Percentiles rank a stretch among this genome's conserved stretches.
These are phyloP conservation scores for Paraphoma sp. DNA, from an alignment of 2,329 filamentous ascomycete genomes.

Conservation along the genomic window DNA sequence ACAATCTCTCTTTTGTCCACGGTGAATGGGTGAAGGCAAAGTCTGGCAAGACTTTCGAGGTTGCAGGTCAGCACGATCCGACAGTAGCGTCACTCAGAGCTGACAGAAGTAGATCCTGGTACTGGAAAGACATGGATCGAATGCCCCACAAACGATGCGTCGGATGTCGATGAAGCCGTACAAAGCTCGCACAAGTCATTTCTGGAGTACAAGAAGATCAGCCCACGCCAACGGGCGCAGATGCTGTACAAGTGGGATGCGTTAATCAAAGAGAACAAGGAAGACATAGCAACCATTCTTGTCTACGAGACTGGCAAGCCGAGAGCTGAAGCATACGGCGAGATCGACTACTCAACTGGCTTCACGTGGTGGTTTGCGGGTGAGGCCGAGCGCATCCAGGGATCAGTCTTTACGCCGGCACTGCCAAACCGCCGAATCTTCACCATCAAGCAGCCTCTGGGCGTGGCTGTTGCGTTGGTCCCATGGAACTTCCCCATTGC, in stretches of 20 bases:
- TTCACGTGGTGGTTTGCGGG: conserved; percentile 66
- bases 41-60: conserved; percentile 64
- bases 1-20: conserved; percentile 60
- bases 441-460: conserved; percentile 77
- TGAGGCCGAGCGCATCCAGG: conserved; percentile 68
- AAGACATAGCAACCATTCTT: conserved; percentile 68
- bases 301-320: conserved; percentile 66
- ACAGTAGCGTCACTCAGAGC: neutral
- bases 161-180: conserved; percentile 68
- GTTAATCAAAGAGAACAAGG: conserved; percentile 66
- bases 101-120: conserved; percentile 55
- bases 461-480: conserved; percentile 71
- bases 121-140: conserved; percentile 58
- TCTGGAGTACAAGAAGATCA: conserved; percentile 64
- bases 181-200: conserved; percentile 67
- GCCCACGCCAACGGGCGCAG: conserved; percentile 66
- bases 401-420: conserved; percentile 65
- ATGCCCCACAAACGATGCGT: conserved; percentile 56
- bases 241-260: conserved; percentile 70
- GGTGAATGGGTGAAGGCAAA: conserved; percentile 64
- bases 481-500: conserved; percentile 77
- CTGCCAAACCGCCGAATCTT: conserved; percentile 70
- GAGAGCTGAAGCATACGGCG: conserved; percentile 58
- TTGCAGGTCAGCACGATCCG: conserved; percentile 52
- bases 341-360: conserved; percentile 61